Base-by-base conservation (phyloP, 1,284 basidiomycete species). In the Athelia psychrophila region DNA sequence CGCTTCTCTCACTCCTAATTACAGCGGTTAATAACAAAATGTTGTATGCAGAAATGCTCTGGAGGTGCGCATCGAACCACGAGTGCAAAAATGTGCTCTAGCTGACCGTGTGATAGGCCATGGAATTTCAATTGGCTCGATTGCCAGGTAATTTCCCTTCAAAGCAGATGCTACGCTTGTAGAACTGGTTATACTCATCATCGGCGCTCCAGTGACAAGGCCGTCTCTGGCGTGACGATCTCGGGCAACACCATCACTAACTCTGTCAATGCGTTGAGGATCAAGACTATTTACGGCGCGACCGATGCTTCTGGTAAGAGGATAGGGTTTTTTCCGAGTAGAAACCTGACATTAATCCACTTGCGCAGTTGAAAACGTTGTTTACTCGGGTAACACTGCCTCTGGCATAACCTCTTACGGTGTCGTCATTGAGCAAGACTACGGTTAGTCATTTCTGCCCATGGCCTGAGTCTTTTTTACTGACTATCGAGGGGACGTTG, bases 101-200 rank as follows among this genome's bases (percentile, higher is more conserved):
- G 27, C 5, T 13, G 27, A 6, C 27, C 6, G 27, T 42, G 6
- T 18, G 6, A 10, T n/a, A 13, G 63, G 63, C 2, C 63, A 63
- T 38, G 63, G 63, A 3, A 54, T 62, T 22, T 58, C 55, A 2
- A 56, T 64, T 40, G 63, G 54, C n/a, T 56, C 55, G 2, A 49
- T 54, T 22, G 18, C 27, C 6, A 30, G 6, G 27, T 30, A 30
- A n/a, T n/a, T n/a, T n/a, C n/a, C n/a, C n/a, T n/a, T n/a, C n/a
- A n/a, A n/a, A n/a, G n/a, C n/a, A n/a, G n/a, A n/a, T n/a, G n/a
- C n/a, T n/a, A n/a, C n/a, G n/a, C n/a, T n/a, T 30, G 27, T 30
- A 30, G 27, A 30, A 30, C 27, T 13, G 5, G 27, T 30, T 30
- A 6, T 13, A 30, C 13, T 13, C 5, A 5, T 13, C 27, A 6